Evolutionary conservation across 192 early-diverging fungal genomes (phyloP), one percentile per base, ranked within the genome.

Genomic region (Entomortierella chlamydospora): DNA sequence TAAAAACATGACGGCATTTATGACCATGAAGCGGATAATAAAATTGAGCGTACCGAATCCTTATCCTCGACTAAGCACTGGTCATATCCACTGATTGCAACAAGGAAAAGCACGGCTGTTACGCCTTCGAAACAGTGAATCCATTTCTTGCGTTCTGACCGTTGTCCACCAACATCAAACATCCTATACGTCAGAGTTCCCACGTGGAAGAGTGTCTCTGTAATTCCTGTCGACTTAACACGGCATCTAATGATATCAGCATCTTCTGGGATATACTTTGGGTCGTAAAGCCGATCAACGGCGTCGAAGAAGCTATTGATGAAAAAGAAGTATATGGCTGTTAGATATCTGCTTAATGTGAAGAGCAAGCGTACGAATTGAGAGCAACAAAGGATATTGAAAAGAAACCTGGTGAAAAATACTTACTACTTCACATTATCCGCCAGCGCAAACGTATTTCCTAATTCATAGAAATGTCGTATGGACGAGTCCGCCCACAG

Each of bases 41-140:
- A 65, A 34, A 52, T 28, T 64, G 62, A 64, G 58, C 79, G 60
- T 87, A 82, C 80, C 5, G 82, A 57, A 22, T 81, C 82, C 28
- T 65, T 57, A 47, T 78, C 89, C 68, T 90, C 89, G 23, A 84
- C 82, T 39, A 90, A 76, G 49, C 82, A 83, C 60, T 89, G 88
- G 55, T 90, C 89, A 57, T 87, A 90, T 15, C 83, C 86, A 73
- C 83, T 84, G 43, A 90, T 87, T n/a, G 89, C 88, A 6, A 87
- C 89, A 52, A 89, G 73, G 61, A 90, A 90, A 25, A 90, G 52
- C 15, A 89, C 78, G 1, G 88, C 85, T 25, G 86, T 89, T 20
- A 87, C 86, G 23, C 82, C 83, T 52, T 89, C 88, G 60, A 89
- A 89, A 59, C 85, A 83, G 20, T 83, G 82, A 23, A 83, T 83